Evolutionary conservation across 345 rosid species (phyloP).

Genomic region (Eucalyptus melliodora): DNA sequence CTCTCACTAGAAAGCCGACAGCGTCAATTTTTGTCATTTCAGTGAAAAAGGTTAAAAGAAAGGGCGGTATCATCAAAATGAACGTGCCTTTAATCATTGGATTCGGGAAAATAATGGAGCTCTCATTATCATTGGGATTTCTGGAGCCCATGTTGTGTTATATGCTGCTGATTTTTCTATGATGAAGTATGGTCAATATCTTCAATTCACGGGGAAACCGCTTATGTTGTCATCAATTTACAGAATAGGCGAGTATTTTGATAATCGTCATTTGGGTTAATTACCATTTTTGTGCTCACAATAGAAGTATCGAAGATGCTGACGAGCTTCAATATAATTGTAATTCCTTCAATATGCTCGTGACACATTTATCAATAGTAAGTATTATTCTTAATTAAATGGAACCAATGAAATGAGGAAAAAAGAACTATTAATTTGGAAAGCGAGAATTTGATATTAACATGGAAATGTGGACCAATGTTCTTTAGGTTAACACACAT

Average conservation of each 20-base stretch:
- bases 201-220: neutral
- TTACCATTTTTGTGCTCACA: neutral
- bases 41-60: neutral
- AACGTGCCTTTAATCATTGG: neutral
- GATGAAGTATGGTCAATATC: neutral
- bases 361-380: neutral
- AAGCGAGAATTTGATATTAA: neutral
- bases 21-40: neutral
- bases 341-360: rapidly evolving
- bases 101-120: neutral
- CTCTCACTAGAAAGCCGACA: neutral
- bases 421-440: neutral
- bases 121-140: neutral
- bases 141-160: neutral
- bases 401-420: neutral
- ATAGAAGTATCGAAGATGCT: neutral
- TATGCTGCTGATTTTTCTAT: neutral
- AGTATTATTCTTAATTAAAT: neutral
- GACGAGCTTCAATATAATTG: neutral
- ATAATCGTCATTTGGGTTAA: neutral
- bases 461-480: neutral
- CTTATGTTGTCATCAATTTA: neutral
- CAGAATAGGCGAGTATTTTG: neutral
- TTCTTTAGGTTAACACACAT: neutral
- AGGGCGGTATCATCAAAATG: neutral